These are phyloP conservation scores for Endothia cerciana DNA, from an alignment of 2,329 filamentous ascomycete genomes.

Conservation along the genomic window DNA sequence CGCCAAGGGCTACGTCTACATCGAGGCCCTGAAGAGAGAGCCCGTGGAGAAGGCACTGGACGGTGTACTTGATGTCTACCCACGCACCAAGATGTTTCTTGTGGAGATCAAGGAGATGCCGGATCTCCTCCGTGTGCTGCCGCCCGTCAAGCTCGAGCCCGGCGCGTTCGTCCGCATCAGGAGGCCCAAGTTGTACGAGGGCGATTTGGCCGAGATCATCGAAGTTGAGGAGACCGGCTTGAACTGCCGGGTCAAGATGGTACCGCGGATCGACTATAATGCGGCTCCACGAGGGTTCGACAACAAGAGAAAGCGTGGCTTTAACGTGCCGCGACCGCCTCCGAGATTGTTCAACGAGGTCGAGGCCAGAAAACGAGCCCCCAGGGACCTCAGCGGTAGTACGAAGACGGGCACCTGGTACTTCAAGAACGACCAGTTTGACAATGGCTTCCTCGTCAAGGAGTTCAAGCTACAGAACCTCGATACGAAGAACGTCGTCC, in stretches of 20 bases:
- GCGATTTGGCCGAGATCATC: slow-evolving; percentile 88
- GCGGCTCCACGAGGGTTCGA: slow-evolving; percentile 47
- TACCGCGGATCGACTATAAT: slow-evolving; percentile 86
- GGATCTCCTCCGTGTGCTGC: slow-evolving; percentile 87
- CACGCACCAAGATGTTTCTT: slow-evolving; percentile 81
- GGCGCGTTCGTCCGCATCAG: slow-evolving; percentile 92
- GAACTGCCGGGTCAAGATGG: slow-evolving; percentile 82
- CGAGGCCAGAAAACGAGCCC: slow-evolving; percentile 88
- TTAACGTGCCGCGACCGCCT: slow-evolving; percentile 67
- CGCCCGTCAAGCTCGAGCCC: slow-evolving; percentile 81
- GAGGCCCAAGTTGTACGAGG: slow-evolving; percentile 77
- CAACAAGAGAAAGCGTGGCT: slow-evolving; percentile 77
- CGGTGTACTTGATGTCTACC: slow-evolving; percentile 86
- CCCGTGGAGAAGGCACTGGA: slow-evolving; percentile 85
- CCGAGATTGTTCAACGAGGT: slow-evolving; percentile 90
- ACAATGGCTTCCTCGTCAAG: slow-evolving; percentile 91
- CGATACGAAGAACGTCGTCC: slow-evolving; percentile 87
- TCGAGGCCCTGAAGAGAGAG: slow-evolving; percentile 85
- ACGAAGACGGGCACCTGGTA: slow-evolving; percentile 79
- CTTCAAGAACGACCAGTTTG: slow-evolving; percentile 87
- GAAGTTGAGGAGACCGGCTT: slow-evolving; percentile 93
- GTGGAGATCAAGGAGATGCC: slow-evolving; percentile 98
- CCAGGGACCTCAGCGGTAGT: slow-evolving; percentile 65
- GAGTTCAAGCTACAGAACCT: slow-evolving; percentile 89
- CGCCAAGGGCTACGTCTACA: slow-evolving; percentile 95